Base-by-base conservation (phyloP, 2,329 filamentous ascomycete species). In the Seiridium unicorne region DNA sequence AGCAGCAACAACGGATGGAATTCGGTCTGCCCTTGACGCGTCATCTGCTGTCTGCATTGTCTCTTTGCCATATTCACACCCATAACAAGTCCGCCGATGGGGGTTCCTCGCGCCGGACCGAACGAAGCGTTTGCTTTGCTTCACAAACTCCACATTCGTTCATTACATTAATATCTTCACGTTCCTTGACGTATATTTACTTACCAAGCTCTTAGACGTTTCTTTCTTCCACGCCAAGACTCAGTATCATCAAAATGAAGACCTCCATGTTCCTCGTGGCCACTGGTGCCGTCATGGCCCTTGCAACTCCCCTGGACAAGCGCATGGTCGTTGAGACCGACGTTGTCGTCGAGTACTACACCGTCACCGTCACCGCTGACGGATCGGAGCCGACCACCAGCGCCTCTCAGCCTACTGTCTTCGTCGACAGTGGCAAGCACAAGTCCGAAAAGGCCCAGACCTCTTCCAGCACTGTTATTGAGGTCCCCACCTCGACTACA, bases 301-400 rank as follows among this genome's bases (percentile, higher is more conserved):
- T 72, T 54, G 72, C 72, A 53, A 68, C 63, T 35, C 74, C 76
- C 32, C 44, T 76, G 46, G 60, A 71, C 53, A 71, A 70, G 66
- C 70, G 74, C 35, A 62, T 68, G 46, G 61, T 71, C 38, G 69
- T 73, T 58, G 49, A 53, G 49, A 74, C 72, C 36, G 67, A 73
- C 9, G 68, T 73, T 51, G 70, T 76, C 40, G 63, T 66, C 55
- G 69, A 69, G 18, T 70, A 67, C 59, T 60, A 63, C 42, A 72
- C 69, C 26, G 70, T 77, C 58, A 77, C 74, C 34, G 73, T 77
- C 40, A 77, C 75, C 34, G 69, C 58, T 5, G 73, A 68, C 48
- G 61, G 38, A 8, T 6, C 63, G n/a, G 58, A 48, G 48, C 42
- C 57, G 35, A 59, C 63, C 34, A 59, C 60, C 35, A 56, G 64